phyloP scores from a whole-genome alignment of 1,139 yeast species.

The Taphrina communis region DNA sequence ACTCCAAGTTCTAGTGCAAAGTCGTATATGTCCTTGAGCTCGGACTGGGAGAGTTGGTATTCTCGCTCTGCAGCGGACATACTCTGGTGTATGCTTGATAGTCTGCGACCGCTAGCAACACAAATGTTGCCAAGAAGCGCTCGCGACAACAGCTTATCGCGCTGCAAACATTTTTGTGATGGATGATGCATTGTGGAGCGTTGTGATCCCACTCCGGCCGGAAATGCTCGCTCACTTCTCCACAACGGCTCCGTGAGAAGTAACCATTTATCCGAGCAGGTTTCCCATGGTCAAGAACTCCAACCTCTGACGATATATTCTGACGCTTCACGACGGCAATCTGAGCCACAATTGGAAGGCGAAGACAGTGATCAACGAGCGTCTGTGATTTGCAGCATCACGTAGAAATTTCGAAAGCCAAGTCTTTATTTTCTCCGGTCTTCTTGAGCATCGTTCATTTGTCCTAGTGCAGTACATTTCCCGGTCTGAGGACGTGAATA shows the following conservation, averaged over 20 bases:
- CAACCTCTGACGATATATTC: not conserved
- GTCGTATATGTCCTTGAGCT: not conserved
- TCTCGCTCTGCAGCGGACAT: not conserved
- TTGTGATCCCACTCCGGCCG: not conserved
- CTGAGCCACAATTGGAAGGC: not conserved
- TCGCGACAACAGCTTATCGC: too few relatives aligned
- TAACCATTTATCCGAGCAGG: not conserved
- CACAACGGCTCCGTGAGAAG: not conserved
- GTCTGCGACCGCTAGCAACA: too few relatives aligned
- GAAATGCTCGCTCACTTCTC: slow-evolving; percentile 1
- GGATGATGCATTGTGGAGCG: not conserved
- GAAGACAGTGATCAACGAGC: too few relatives aligned
- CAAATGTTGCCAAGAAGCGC: too few relatives aligned
- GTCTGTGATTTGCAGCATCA: not conserved
- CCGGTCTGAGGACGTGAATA: too few relatives aligned
- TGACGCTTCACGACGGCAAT: not conserved
- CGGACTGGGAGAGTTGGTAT: slow-evolving; percentile 1
- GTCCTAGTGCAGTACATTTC: too few relatives aligned
- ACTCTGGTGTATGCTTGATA: too few relatives aligned
- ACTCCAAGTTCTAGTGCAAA: slow-evolving; percentile 8
- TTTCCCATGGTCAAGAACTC: not conserved
- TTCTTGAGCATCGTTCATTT: too few relatives aligned
- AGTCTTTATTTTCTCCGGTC: not conserved
- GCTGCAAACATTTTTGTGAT: too few relatives aligned
- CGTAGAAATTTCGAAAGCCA: not conserved